A percentile compares a stretch with the other conserved stretches of the same genome.
phyloP scores from a whole-genome alignment of 306 rosid genomes.

The Prunus fruticosa region DNA sequence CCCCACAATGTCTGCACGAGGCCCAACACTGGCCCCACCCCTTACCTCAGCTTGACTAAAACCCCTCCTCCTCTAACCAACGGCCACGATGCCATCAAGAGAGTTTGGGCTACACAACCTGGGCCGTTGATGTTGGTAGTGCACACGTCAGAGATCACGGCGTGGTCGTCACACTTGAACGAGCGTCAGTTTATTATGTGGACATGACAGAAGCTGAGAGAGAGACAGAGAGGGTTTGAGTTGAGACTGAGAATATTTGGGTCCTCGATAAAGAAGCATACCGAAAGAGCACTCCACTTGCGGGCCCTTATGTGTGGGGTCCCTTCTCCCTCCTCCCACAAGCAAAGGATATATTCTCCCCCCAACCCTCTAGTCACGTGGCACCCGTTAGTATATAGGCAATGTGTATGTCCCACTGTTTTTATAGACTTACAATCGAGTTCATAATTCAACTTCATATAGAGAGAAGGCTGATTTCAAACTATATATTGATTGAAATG shows the following conservation, averaged over 20 bases:
- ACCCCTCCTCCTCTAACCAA: conserved; percentile 11
- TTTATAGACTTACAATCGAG: not conserved
- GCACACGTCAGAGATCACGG: conserved; percentile 22
- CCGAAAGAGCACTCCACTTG: conserved; percentile 77
- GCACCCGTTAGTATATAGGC: not conserved
- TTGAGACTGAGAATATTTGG: conserved; percentile 68
- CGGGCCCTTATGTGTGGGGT: conserved; percentile 45
- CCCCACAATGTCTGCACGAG: conserved; percentile 35
- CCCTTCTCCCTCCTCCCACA: conserved; percentile 68
- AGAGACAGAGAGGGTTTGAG: not conserved
- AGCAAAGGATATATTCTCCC: conserved; percentile 79
- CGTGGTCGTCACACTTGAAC: conserved; percentile 27
- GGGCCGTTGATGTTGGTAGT: conserved; percentile 34
- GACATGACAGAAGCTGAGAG: conserved; percentile 53
- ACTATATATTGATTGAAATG: no score
- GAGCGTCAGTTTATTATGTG: conserved; percentile 15
- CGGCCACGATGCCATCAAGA: conserved; percentile 27
- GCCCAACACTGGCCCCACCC: conserved; percentile 28
- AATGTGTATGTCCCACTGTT: not conserved
- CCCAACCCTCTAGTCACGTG: conserved; percentile 24
- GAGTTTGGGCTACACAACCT: conserved; percentile 7
- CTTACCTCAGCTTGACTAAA: conserved; percentile 40
- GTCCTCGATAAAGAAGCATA: conserved; percentile 83
- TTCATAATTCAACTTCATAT: not conserved
- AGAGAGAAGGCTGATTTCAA: no score